These are phyloP conservation scores for Fremontodendron californicum DNA, from an alignment of 345 rosid species.

Conservation along the genomic window DNA sequence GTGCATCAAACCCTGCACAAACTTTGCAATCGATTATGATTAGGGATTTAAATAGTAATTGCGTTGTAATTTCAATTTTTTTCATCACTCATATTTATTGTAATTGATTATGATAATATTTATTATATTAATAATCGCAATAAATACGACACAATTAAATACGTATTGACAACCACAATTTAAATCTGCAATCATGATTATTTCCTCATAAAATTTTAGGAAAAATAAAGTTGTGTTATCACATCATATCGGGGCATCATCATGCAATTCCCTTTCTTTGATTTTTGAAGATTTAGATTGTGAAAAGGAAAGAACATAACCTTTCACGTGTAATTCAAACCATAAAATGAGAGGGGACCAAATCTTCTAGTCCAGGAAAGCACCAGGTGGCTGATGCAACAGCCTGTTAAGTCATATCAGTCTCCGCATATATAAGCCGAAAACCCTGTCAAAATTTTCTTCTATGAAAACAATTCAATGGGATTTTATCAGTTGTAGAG, in stretches of 20 bases:
- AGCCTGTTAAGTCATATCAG: background rate
- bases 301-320: background rate
- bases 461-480: background rate
- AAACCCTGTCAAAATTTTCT: background rate
- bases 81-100: too few species aligned
- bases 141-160: too few species aligned
- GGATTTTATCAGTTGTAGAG: background rate
- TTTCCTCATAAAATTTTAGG: background rate
- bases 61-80: too few species aligned
- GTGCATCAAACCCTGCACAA: background rate
- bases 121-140: too few species aligned
- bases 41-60: too few species aligned
- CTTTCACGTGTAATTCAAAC: background rate
- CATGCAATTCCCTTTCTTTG: background rate
- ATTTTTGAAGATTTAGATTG: background rate
- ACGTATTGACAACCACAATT: too few species aligned
- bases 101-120: too few species aligned
- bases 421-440: background rate
- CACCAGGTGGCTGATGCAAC: background rate
- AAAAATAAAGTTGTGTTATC: background rate
- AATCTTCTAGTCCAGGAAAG: background rate
- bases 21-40: too few species aligned
- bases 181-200: background rate
- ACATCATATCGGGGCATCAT: background rate
- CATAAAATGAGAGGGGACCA: constrained; percentile 1